Evolutionary conservation across 805 yeast species (phyloP).

Genomic region (Saccharomycopsis schoenii): DNA sequence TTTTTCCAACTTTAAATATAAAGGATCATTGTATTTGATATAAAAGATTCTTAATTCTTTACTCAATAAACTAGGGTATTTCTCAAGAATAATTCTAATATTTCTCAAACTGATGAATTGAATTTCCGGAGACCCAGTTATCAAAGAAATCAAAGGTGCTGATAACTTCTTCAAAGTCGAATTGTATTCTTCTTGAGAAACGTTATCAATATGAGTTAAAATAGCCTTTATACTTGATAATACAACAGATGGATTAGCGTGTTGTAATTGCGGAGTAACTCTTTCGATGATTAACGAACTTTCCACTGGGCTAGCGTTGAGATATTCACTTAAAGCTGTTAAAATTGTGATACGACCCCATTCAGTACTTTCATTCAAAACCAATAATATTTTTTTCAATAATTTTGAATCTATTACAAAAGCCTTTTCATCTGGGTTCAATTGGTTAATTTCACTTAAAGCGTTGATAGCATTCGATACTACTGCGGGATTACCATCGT

Average conservation of each 20-base stretch:
- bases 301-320: conserved; percentile 46
- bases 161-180: conserved; percentile 57
- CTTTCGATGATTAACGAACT: conserved; percentile 82
- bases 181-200: conserved; percentile 27
- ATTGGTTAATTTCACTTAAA: conserved; percentile 68
- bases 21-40: conserved; percentile 78
- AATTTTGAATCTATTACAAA: conserved; percentile 31
- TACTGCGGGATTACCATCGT: conserved; percentile 93
- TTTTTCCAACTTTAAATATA: conserved; percentile 68
- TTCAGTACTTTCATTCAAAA: conserved; percentile 94
- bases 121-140: conserved; percentile 86
- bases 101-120: conserved; percentile 90
- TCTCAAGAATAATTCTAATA: conserved; percentile 79
- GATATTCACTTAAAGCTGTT: conserved; percentile 67
- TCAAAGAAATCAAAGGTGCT: conserved; percentile 79
- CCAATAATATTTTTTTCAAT: conserved; percentile 55
- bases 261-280: conserved; percentile 91
- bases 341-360: conserved; percentile 96
- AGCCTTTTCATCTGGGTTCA: conserved; percentile 45
- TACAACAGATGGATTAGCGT: conserved; percentile 93
- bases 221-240: conserved; percentile 75
- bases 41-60: conserved; percentile 83
- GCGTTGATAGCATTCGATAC: conserved; percentile 91
- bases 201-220: conserved; percentile 50
- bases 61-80: conserved; percentile 69